Conservation (phyloP, 106 monocot species). For the Apostasia shenzhenica region DNA sequence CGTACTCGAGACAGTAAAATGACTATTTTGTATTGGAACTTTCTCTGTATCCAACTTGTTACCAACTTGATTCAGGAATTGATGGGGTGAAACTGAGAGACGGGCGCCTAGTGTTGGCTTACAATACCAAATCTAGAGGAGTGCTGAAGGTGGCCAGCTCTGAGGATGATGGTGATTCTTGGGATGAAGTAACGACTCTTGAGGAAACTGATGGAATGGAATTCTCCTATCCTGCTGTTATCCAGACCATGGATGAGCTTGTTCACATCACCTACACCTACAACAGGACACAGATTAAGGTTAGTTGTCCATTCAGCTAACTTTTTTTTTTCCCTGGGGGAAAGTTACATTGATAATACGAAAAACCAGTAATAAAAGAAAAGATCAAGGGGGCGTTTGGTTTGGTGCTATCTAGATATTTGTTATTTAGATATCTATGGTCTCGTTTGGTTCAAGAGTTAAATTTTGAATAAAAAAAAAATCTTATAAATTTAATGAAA, state of each 20-base stretch:
- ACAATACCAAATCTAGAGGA: conserved; percentile 73
- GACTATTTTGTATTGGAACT: too few relatives aligned
- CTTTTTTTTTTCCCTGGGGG: not conserved
- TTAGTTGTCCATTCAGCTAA: conserved; percentile 3
- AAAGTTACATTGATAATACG: too few relatives aligned
- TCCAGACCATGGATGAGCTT: conserved; percentile 49
- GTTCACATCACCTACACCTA: conserved; percentile 90
- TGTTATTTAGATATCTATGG: not conserved
- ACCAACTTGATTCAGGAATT: conserved; percentile 32
- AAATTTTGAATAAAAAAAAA: too few relatives aligned
- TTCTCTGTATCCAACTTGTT: too few relatives aligned
- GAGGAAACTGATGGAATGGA: conserved; percentile 69
- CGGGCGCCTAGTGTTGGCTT: conserved; percentile 57
- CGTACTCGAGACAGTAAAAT: too few relatives aligned
- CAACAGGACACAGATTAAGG: conserved; percentile 97
- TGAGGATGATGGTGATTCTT: conserved; percentile 70
- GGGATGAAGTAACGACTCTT: conserved; percentile 69
- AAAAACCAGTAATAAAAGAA: too few relatives aligned
- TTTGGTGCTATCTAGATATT: too few relatives aligned
- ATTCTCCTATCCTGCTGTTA: conserved; percentile 91
- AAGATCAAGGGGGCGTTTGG: too few relatives aligned
- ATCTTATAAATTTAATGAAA: too few relatives aligned
- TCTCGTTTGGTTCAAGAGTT: not conserved
- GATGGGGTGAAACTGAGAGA: conserved; percentile 86
- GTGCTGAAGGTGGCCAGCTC: conserved; percentile 71